Percentiles rank a stretch among this genome's conserved stretches.
Evolutionary conservation across 345 rosid species (phyloP).

Genomic region (Hibiscus trionum): DNA sequence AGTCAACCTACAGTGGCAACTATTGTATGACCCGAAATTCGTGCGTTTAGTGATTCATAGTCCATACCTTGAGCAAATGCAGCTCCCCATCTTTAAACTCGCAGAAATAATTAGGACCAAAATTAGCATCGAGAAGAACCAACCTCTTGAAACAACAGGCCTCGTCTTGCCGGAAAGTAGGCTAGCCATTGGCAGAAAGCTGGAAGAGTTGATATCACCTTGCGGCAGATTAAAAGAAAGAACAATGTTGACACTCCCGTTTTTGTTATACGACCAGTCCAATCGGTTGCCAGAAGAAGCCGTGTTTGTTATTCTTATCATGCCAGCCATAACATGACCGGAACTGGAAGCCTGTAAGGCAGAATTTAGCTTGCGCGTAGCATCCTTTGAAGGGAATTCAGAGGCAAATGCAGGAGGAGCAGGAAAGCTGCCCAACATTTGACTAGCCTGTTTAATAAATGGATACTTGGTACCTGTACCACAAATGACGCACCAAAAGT

Average conservation of each 20-base stretch:
- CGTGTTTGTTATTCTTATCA: slow-evolving; percentile 57
- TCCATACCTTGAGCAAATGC: slow-evolving; percentile 42
- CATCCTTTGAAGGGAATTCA: slow-evolving; percentile 62
- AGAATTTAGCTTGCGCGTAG: slow-evolving; percentile 38
- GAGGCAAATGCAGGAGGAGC: slow-evolving; percentile 69
- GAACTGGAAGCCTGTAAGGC: slow-evolving; percentile 64
- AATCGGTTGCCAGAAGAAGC: slow-evolving; percentile 27
- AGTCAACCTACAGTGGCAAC: slow-evolving; percentile 15
- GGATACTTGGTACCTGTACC: slow-evolving; percentile 55
- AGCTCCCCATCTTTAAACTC: slow-evolving; percentile 51
- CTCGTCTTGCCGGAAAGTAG: slow-evolving; percentile 30
- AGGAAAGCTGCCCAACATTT: slow-evolving; percentile 59
- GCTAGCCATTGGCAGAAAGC: slow-evolving; percentile 20
- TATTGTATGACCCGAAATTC: slow-evolving; percentile 3
- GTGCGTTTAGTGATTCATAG: slow-evolving; percentile 1
- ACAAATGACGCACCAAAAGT: slow-evolving; percentile 6
- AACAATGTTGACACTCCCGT: slow-evolving; percentile 41
- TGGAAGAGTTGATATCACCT: slow-evolving; percentile 14
- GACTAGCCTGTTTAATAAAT: slow-evolving; percentile 61
- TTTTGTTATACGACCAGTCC: slow-evolving; percentile 59
- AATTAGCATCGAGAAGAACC: slow-evolving; percentile 46
- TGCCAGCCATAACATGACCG: slow-evolving; percentile 63
- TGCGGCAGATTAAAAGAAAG: slow-evolving; percentile 45
- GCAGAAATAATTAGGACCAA: slow-evolving; percentile 60
- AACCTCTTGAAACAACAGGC: slow-evolving; percentile 29